phyloP scores from a whole-genome alignment of 352 stramenopile species.

The Plasmopara halstedii region DNA sequence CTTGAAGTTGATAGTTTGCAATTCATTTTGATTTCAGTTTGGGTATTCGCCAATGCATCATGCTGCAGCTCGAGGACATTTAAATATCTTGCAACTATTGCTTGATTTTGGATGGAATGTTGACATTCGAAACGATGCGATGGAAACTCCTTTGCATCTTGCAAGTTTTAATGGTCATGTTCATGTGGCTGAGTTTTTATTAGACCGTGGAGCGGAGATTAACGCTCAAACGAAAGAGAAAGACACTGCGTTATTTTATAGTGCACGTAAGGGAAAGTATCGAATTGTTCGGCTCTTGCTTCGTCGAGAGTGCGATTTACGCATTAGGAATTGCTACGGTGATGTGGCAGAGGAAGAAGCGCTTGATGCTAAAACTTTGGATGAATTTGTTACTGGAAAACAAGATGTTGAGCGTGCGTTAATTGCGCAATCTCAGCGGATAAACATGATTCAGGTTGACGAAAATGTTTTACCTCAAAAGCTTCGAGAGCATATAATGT shows the following conservation, averaged over 20 bases:
- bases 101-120: constrained; percentile 57
- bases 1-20: too few species aligned
- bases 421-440: constrained; percentile 7
- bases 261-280: constrained; percentile 55
- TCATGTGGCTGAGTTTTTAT: constrained; percentile 44
- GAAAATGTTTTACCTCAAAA: constrained; percentile 32
- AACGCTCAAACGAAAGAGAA: constrained; percentile 41
- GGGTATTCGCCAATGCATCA: constrained; percentile 67
- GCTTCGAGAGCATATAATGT: constrained; percentile 47
- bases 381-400: constrained; percentile 45
- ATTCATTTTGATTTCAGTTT: constrained; percentile 19
- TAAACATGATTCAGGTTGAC: background rate
- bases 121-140: constrained; percentile 33
- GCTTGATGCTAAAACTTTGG: constrained; percentile 34
- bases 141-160: constrained; percentile 67
- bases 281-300: constrained; percentile 55
- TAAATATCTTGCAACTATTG: constrained; percentile 57
- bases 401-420: constrained; percentile 33
- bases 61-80: constrained; percentile 51
- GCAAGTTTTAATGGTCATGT: constrained; percentile 53
- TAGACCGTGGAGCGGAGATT: constrained; percentile 50
- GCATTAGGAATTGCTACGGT: constrained; percentile 46
- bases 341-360: constrained; percentile 67
- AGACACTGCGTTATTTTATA: constrained; percentile 73
- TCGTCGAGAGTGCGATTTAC: constrained; percentile 50